Conservation (phyloP, 495 filamentous ascomycete species). For the Tuber brumale region DNA sequence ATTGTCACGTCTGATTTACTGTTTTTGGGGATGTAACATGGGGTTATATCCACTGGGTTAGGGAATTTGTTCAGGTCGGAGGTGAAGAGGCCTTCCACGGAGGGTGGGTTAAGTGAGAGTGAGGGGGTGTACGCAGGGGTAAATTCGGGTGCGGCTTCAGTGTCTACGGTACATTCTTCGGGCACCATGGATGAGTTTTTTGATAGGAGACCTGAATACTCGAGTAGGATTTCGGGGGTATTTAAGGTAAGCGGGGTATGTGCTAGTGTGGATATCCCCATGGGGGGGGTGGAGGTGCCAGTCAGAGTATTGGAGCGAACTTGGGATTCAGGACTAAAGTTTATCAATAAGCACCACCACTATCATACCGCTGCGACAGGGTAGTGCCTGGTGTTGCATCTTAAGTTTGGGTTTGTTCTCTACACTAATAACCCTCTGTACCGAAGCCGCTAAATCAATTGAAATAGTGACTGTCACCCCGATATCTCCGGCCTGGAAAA, state of each 20-base stretch:
- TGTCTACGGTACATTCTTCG: constrained; percentile 8
- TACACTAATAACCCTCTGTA: background rate
- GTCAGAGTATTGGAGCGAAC: too few relatives aligned
- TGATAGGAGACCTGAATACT: constrained; percentile 16
- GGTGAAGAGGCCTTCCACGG: constrained; percentile 42
- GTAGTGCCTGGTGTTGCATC: constrained; percentile 66
- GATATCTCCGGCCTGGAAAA: too few relatives aligned
- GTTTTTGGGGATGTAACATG: constrained; percentile 79
- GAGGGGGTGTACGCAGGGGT: constrained; percentile 2
- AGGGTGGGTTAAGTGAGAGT: constrained; percentile 20
- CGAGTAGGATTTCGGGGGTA: too few relatives aligned
- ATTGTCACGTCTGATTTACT: constrained; percentile 43
- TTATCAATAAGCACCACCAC: constrained; percentile 69
- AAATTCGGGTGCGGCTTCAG: background rate
- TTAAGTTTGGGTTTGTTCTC: constrained; percentile 60
- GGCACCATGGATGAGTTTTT: constrained; percentile 29
- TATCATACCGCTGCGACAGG: constrained; percentile 60
- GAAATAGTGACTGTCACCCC: too few relatives aligned
- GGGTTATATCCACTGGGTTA: constrained; percentile 72
- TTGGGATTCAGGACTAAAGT: too few relatives aligned
- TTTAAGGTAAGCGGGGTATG: constrained; percentile 32
- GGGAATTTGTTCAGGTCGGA: constrained; percentile 65
- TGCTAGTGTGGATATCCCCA: too few relatives aligned
- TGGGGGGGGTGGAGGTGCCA: too few relatives aligned
- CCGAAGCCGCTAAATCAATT: background rate